Percentiles rank a stretch among this genome's conserved stretches.
phyloP scores from a whole-genome alignment of 345 rosid species.

The Populus simonii region DNA sequence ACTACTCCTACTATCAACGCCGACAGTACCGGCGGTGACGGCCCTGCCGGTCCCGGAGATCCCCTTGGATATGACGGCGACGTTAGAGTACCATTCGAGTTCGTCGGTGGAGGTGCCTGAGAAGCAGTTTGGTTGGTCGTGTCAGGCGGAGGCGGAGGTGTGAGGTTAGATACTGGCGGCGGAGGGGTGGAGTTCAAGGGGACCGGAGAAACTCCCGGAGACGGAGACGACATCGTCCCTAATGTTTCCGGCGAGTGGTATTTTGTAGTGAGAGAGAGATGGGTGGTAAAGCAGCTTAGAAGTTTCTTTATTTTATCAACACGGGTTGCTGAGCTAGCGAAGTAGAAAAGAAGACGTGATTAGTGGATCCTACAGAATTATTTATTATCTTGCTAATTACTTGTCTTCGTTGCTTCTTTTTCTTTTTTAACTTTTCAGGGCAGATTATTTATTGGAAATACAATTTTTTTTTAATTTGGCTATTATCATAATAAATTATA shows the following conservation, averaged over 20 bases:
- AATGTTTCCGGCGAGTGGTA: not conserved
- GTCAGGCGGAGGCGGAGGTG: not conserved
- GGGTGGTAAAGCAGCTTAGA: not conserved
- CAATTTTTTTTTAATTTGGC: no score
- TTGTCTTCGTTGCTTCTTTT: not conserved
- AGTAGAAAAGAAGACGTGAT: not conserved
- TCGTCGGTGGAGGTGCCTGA: not conserved
- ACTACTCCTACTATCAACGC: constrained; percentile 26
- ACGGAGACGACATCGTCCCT: constrained; percentile 26
- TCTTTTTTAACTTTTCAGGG: not conserved
- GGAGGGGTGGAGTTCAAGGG: not conserved
- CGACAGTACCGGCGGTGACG: constrained; percentile 8
- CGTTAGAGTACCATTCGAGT: not conserved
- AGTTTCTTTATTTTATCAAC: not conserved
- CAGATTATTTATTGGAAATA: not conserved
- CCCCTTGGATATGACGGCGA: not conserved
- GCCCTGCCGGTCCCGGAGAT: not conserved
- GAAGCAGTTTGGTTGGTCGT: not conserved
- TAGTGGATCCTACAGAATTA: not conserved
- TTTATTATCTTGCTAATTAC: not conserved
- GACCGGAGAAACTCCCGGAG: not conserved
- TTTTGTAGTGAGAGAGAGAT: not conserved
- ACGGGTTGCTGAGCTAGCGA: not conserved
- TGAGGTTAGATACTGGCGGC: constrained; percentile 3
- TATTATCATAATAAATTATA: no score